phyloP scores from a whole-genome alignment of 805 yeast genomes.

The Candida ipomoeae region DNA sequence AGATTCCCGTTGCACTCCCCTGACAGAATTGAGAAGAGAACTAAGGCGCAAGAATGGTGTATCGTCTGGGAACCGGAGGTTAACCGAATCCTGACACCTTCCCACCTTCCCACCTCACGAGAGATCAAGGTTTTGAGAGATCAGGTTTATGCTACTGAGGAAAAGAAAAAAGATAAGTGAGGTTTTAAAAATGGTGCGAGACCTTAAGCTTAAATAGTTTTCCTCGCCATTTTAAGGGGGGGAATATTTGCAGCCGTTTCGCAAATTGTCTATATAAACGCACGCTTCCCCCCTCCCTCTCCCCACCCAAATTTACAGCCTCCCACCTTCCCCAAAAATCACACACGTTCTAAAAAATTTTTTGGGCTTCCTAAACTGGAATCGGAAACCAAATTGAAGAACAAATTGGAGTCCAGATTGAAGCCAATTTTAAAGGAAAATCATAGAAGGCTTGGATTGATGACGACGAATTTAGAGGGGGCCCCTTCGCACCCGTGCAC shows the following conservation, averaged over 20 bases:
- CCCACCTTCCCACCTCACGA: too few relatives aligned
- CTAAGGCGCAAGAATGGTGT: too few relatives aligned
- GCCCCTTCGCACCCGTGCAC: not conserved
- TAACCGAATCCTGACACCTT: too few relatives aligned
- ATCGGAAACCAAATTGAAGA: not conserved
- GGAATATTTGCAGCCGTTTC: constrained; percentile 3
- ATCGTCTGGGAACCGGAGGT: too few relatives aligned
- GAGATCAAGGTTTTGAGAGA: too few relatives aligned
- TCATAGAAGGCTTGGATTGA: not conserved
- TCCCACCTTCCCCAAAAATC: too few relatives aligned
- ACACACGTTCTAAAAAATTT: too few relatives aligned
- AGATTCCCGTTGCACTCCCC: too few relatives aligned
- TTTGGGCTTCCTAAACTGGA: too few relatives aligned
- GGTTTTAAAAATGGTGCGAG: not conserved
- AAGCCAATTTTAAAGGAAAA: not conserved
- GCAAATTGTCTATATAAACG: constrained; percentile 1
- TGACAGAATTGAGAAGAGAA: too few relatives aligned
- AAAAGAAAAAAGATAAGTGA: not conserved
- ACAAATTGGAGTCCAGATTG: not conserved
- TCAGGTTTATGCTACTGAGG: too few relatives aligned
- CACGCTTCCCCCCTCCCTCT: not conserved
- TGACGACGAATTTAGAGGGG: not conserved
- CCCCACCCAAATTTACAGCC: not conserved
- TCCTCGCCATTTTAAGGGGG: not conserved
- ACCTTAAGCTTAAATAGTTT: not conserved